Base-by-base conservation (phyloP, 2,329 filamentous ascomycete genomes). In the Boeremia exigua region DNA sequence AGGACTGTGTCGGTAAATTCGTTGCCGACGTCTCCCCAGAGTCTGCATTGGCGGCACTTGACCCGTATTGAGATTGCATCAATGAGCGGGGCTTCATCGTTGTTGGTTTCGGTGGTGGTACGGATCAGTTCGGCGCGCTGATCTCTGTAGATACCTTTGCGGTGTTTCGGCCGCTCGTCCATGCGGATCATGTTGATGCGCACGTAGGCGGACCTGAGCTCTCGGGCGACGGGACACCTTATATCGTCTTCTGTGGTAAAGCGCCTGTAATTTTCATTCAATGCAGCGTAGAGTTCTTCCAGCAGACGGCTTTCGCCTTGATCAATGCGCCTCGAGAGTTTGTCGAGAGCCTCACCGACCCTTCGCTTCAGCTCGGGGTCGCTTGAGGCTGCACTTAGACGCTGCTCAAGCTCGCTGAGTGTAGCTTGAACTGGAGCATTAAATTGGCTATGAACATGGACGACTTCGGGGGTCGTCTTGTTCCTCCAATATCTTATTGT, bases 181-280 rank as follows among this genome's bases (percentile, higher is more conserved):
- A 9, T 23, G 14, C 30, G 28, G 9, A 54, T 29, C 4, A n/a
- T 4, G 4, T 25, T 27, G 4, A 53, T 55, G 2, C 28, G 38
- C 1, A 14, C 14, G 27, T 63, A 63, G 2, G 38, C 47, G 0
- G 34, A 8, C 6, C 48, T 54, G 42, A 63, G 45, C 4, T 52
- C 29, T 7, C 1, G 23, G 2, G 59, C 54, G n/a, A 61, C 49
- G 1, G 59, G 61, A 14, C 57, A 60, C 14, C 44, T 19, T n/a
- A 58, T 58, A 29, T 59, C 61, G 3, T 60, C 55, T 33, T 60
- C 61, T 0, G 48, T 62, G 1, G 55, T 58, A 38, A 62, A 64
- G 6, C 49, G 30, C 1, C 12, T 6, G 11, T 54, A 48, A 15
- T 43, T 54, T 2, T 48, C 43, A 3, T n/a, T 14, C 1, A 25